phyloP scores from a whole-genome alignment of 306 rosid species.

The Vigna trinervia region DNA sequence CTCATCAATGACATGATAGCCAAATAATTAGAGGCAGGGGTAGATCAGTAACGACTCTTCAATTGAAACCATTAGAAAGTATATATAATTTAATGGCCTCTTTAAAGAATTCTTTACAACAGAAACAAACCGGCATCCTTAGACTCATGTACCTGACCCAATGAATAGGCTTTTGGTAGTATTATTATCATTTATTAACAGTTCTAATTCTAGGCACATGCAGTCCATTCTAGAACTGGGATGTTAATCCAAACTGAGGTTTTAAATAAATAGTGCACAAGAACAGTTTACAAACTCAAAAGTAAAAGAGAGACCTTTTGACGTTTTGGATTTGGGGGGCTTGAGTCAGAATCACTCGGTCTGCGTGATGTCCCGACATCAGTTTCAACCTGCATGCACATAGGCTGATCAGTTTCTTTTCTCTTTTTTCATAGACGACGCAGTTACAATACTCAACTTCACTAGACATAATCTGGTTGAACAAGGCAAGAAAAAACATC shows the following conservation, averaged over 20 bases:
- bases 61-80: background rate
- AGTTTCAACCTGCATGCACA: slow-evolving; percentile 55
- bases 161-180: slow-evolving; percentile 1
- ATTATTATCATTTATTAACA: background rate
- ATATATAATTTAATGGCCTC: background rate
- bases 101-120: background rate
- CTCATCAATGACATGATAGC: background rate
- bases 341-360: slow-evolving; percentile 55
- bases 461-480: slow-evolving; percentile 15
- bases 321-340: slow-evolving; percentile 77
- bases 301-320: slow-evolving; percentile 66
- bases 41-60: background rate
- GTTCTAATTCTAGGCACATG: slow-evolving; percentile 16
- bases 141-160: background rate
- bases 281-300: slow-evolving; percentile 36
- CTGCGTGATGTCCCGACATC: slow-evolving; percentile 68
- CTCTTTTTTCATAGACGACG: background rate
- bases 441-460: slow-evolving; percentile 16
- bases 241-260: background rate
- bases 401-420: slow-evolving; percentile 35
- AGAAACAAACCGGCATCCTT: background rate
- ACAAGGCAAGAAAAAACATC: background rate
- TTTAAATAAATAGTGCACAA: background rate
- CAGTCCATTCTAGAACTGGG: slow-evolving; percentile 9
- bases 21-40: background rate